Base-by-base conservation (phyloP, 2,329 filamentous ascomycete species). In the Ophiosphaerella narmari region DNA sequence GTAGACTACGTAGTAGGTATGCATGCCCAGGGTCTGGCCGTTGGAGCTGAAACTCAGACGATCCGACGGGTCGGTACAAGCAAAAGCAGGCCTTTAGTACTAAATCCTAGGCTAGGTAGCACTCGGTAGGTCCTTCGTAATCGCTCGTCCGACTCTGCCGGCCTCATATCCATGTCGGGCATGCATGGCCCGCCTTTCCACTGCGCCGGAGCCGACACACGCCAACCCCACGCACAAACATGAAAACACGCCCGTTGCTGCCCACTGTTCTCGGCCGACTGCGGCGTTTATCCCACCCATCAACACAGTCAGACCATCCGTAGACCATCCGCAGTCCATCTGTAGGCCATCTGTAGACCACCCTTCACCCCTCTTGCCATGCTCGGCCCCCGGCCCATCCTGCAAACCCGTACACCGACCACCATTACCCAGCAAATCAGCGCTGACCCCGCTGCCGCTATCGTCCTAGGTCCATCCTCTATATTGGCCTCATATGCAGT, bases 1-100 rank as follows among this genome's bases (percentile, higher is more conserved):
- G 4, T 5, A 21, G 18, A 21, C 18, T 21, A 5, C 18, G 3
- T 4, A 21, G 41, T 47, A 60, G 60, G 61, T 60, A 63, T 61
- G 60, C 57, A 67, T 59, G 60, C 61, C 56, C 60, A 50, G 58
- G 58, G 48, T 54, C 38, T 59, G 59, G 64, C 52, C 54, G 57
- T 59, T 62, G 63, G 61, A 50, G 55, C 60, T 64, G 64, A 60
- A 61, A 66, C 65, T 48, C 59, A 64, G 66, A 54, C 59, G 52
- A 59, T 60, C 62, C 59, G 58, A 55, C 55, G 42, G 55, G 26
- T 50, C 54, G 66, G 61, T 42, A 31, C 18, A 21, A 21, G 18
- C 18, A 21, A 21, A 21, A 21, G 18, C 18, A 5, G 18, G 18
- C 18, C 18, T 21, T 21, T 21, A 21, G 18, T 5, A 21, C 18